These are phyloP conservation scores for Aureobasidium sp. DNA, from an alignment of 2,329 filamentous ascomycete species.

Conservation along the genomic window DNA sequence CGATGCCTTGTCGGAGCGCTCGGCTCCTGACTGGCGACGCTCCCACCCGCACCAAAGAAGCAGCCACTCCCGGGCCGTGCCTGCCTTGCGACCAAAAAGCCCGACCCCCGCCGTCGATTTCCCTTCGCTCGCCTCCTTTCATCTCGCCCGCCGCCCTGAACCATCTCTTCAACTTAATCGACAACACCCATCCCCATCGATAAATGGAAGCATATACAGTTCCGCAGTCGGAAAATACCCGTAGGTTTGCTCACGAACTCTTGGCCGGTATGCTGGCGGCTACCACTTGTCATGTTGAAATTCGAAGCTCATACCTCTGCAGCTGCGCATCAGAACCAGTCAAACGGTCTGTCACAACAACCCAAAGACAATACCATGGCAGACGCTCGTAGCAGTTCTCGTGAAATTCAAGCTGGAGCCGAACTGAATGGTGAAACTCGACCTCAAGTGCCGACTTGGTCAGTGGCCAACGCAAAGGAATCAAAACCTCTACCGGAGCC, in stretches of 20 bases:
- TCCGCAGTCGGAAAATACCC: neutral
- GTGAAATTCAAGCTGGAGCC: neutral
- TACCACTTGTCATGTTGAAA: neutral
- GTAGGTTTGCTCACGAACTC: neutral
- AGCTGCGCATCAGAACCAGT: neutral
- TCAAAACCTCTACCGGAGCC: neutral
- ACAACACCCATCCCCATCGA: neutral
- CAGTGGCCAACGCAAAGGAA: conserved; percentile 11
- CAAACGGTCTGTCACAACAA: neutral
- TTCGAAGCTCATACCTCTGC: neutral
- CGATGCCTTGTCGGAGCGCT: conserved; percentile 1
- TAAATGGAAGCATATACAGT: conserved; percentile 1
- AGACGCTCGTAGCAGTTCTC: neutral
- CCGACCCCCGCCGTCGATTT: conserved; percentile 10
- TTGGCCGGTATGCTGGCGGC: neutral
- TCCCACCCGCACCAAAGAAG: neutral
- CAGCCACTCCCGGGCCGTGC: neutral
- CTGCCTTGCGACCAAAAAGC: conserved; percentile 1
- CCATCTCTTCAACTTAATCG: neutral
- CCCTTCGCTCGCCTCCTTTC: neutral
- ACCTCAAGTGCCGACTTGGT: conserved; percentile 6
- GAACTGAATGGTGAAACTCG: neutral
- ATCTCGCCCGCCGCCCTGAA: neutral
- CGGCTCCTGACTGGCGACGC: neutral
- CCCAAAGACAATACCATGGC: neutral